phyloP scores from a whole-genome alignment of 1,139 yeast species.

The Saccharomyces hybrid region DNA sequence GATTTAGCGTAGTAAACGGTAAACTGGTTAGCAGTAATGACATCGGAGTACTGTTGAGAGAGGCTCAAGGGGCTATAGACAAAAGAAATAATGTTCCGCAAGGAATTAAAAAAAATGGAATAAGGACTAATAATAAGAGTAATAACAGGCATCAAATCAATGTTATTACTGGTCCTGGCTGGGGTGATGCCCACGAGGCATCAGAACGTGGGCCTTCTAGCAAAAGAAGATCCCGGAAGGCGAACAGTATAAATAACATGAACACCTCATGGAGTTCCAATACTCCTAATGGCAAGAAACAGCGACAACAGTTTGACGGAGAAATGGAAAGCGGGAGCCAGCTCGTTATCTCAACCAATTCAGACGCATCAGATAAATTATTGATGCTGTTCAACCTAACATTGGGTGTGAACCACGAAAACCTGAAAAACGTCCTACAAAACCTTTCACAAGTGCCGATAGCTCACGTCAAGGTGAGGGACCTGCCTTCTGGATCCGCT shows the following conservation, averaged over 20 bases:
- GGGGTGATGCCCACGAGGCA: background rate
- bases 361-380: conserved; percentile 8
- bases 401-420: conserved; percentile 22
- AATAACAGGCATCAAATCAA: background rate
- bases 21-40: conserved; percentile 23
- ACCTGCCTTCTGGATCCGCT: conserved; percentile 29
- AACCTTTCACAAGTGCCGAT: conserved; percentile 17
- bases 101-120: background rate
- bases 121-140: background rate
- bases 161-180: background rate
- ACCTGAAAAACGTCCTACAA: conserved; percentile 19
- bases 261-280: background rate
- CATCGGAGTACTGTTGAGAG: conserved; percentile 23
- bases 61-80: conserved; percentile 13
- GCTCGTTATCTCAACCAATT: conserved; percentile 20
- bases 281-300: background rate
- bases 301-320: background rate
- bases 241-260: background rate
- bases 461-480: conserved; percentile 19
- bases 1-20: conserved; percentile 25
- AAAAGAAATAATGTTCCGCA: conserved; percentile 4
- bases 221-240: background rate
- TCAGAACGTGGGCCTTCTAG: background rate
- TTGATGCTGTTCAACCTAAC: conserved; percentile 24
- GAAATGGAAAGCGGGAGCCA: conserved; percentile 6